Evolutionary conservation across 305 asterid genomes (phyloP).

Genomic region (Fraxinus baroniana): DNA sequence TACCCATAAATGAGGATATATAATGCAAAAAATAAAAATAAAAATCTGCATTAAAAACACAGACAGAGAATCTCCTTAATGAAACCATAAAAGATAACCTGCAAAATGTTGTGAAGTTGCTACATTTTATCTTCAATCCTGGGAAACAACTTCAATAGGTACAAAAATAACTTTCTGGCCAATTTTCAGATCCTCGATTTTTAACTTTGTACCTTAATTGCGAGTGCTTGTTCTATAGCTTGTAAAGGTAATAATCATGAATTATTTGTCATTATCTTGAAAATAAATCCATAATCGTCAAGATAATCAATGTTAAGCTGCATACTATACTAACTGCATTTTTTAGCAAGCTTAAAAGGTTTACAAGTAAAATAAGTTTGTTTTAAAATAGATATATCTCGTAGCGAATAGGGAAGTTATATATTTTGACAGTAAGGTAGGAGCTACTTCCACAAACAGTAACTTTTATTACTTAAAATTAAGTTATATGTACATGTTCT

Average conservation of each 20-base stretch:
- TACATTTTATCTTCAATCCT: background rate
- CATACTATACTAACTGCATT: background rate
- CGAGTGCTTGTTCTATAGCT: background rate
- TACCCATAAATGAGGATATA: background rate
- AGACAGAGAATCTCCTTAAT: background rate
- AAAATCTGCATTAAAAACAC: background rate
- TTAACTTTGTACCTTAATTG: constrained; percentile 1
- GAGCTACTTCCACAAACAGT: background rate
- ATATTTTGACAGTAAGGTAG: background rate
- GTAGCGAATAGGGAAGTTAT: background rate
- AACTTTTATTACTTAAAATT: background rate
- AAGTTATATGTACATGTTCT: background rate
- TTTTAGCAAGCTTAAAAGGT: background rate
- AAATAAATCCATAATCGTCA: background rate
- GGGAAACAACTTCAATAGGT: background rate
- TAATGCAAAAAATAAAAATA: background rate
- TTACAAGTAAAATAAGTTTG: background rate
- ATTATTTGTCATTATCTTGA: constrained; percentile 8
- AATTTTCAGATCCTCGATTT: background rate
- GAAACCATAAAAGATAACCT: background rate
- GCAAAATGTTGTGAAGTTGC: background rate
- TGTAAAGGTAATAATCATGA: background rate
- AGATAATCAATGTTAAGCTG: background rate
- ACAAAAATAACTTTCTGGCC: background rate
- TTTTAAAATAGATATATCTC: background rate